Evolutionary conservation across 73 alveolate genomes (phyloP).

Genomic region (Paramecium tetraurelia): DNA sequence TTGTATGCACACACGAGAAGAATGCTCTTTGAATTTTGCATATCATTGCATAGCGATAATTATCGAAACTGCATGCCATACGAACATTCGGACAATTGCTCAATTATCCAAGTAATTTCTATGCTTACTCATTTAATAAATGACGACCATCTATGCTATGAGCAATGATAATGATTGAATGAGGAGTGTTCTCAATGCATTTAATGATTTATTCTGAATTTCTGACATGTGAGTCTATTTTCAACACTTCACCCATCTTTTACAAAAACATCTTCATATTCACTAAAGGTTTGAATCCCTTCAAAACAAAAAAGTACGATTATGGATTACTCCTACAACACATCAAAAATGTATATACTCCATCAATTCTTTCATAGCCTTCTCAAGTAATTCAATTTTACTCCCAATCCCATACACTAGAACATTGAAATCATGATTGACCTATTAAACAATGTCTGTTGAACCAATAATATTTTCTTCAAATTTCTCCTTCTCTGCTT

Average conservation of each 20-base stretch:
- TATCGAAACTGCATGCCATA: not conserved
- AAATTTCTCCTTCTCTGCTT: not conserved
- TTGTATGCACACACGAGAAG: not conserved
- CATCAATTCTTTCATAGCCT: not conserved
- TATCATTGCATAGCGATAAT: not conserved
- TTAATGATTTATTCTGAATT: not conserved
- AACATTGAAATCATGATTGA: not conserved
- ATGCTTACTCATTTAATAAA: not conserved
- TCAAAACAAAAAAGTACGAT: not conserved
- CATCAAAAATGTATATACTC: not conserved
- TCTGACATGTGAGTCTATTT: not conserved
- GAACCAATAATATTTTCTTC: not conserved
- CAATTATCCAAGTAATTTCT: not conserved
- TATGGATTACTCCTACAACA: not conserved
- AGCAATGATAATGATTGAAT: not conserved
- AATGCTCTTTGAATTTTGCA: not conserved
- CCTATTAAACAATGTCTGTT: not conserved
- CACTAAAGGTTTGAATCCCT: not conserved
- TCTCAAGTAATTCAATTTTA: not conserved
- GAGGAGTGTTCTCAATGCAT: not conserved
- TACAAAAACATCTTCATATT: not conserved
- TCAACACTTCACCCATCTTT: not conserved
- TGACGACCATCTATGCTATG: conserved; percentile 27
- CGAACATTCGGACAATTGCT: not conserved
- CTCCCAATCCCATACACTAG: conserved; percentile 31